These are phyloP conservation scores for Stellera chamaejasme DNA, from an alignment of 345 rosid genomes.

Conservation along the genomic window DNA sequence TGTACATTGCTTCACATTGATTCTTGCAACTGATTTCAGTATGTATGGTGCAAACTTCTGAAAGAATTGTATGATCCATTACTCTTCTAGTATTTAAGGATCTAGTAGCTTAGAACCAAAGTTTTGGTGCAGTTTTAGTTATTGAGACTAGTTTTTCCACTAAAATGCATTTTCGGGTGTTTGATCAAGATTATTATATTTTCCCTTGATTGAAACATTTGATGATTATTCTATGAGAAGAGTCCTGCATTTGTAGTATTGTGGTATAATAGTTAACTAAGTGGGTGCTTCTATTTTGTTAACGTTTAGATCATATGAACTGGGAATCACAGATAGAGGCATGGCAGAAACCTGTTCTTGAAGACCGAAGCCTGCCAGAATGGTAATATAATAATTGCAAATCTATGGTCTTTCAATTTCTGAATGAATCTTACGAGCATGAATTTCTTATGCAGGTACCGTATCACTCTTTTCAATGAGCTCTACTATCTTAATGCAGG, in stretches of 20 bases:
- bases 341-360: conserved; percentile 92
- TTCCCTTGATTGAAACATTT: too few relatives aligned
- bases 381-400: conserved; percentile 35
- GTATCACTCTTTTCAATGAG: conserved; percentile 81
- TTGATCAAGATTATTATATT: too few relatives aligned
- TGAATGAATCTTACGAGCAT: conserved; percentile 11
- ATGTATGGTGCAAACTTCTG: background rate
- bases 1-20: conserved; percentile 9
- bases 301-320: conserved; percentile 41
- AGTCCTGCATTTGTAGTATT: background rate
- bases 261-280: background rate
- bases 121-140: too few relatives aligned
- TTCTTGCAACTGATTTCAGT: background rate
- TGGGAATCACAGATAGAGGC: conserved; percentile 89
- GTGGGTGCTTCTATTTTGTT: conserved; percentile 7
- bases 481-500: conserved; percentile 92
- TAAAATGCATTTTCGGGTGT: too few relatives aligned
- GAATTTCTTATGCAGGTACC: conserved; percentile 54
- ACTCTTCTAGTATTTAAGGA: too few relatives aligned
- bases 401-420: conserved; percentile 14
- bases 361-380: conserved; percentile 79
- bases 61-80: too few relatives aligned
- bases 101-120: too few relatives aligned
- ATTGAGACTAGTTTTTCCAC: too few relatives aligned
- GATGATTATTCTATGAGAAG: too few relatives aligned